Conservation (phyloP, 2,329 filamentous ascomycete species). For the Cladosporium colombiae region DNA sequence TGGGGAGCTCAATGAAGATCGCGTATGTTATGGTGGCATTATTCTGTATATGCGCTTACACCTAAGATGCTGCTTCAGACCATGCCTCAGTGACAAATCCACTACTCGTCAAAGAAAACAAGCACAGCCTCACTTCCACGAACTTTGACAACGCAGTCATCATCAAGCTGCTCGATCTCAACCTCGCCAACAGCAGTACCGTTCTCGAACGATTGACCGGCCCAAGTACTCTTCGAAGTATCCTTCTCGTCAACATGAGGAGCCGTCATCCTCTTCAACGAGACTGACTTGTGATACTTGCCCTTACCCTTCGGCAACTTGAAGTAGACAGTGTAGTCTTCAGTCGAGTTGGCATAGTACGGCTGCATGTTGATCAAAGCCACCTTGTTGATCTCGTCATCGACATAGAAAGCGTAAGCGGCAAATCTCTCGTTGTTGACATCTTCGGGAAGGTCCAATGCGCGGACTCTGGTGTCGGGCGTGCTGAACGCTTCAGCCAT, state of each 20-base stretch:
- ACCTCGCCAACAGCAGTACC: slow-evolving; percentile 26
- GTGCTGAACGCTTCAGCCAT: slow-evolving; percentile 34
- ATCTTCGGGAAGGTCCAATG: slow-evolving; percentile 26
- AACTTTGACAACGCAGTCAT: slow-evolving; percentile 26
- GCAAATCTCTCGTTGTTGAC: slow-evolving; percentile 31
- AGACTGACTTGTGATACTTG: slow-evolving; percentile 20
- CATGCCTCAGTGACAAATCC: neutral
- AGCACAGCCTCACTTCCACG: slow-evolving; percentile 35
- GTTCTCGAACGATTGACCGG: slow-evolving; percentile 32
- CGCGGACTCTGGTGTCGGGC: slow-evolving; percentile 27
- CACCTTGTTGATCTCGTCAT: slow-evolving; percentile 30
- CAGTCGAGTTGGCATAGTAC: slow-evolving; percentile 34
- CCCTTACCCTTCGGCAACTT: slow-evolving; percentile 18
- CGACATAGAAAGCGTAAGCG: slow-evolving; percentile 31
- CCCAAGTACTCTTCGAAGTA: slow-evolving; percentile 32
- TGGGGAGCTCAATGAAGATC: neutral
- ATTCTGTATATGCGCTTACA: neutral
- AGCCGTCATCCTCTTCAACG: slow-evolving; percentile 33
- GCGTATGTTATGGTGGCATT: neutral
- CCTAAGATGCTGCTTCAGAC: neutral
- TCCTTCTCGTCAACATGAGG: slow-evolving; percentile 31
- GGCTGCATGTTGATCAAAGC: slow-evolving; percentile 34
- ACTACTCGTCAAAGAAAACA: slow-evolving; percentile 29
- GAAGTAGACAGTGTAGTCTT: slow-evolving; percentile 28
- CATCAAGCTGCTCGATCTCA: slow-evolving; percentile 25